These are phyloP conservation scores for Cynanchum wilfordii DNA, from an alignment of 257 asterid species.

Conservation along the genomic window DNA sequence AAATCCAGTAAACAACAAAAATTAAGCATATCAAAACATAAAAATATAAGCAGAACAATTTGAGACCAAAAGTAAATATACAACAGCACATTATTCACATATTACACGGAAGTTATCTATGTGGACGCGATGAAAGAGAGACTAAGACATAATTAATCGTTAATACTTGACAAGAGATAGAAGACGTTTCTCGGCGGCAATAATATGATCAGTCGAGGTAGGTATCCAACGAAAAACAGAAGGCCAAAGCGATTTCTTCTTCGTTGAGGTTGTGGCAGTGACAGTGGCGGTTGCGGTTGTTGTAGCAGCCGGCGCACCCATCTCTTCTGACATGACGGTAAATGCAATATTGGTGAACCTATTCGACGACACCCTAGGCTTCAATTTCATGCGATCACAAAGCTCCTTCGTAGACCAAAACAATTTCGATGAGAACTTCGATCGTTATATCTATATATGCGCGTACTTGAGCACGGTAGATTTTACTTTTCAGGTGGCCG, in stretches of 20 bases:
- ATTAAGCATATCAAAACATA: background rate
- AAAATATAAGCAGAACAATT: background rate
- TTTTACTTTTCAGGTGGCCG: background rate
- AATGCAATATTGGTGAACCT: conserved; percentile 17
- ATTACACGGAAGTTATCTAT: background rate
- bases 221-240: conserved; percentile 80
- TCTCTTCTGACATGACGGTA: conserved; percentile 60
- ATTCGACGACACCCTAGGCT: conserved; percentile 29
- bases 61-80: background rate
- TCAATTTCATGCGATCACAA: conserved; percentile 9
- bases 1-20: background rate
- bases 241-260: conserved; percentile 58
- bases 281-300: conserved; percentile 20
- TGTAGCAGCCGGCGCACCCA: conserved; percentile 29
- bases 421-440: background rate
- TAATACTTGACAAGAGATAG: conserved; percentile 60
- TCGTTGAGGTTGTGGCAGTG: conserved; percentile 18
- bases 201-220: conserved; percentile 85
- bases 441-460: background rate
- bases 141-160: background rate
- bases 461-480: background rate
- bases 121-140: background rate
- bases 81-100: background rate
- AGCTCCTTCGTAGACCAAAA: background rate
- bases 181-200: conserved; percentile 82